Base-by-base conservation (phyloP, 768 basidiomycete genomes). In the Phallus indusiatus region DNA sequence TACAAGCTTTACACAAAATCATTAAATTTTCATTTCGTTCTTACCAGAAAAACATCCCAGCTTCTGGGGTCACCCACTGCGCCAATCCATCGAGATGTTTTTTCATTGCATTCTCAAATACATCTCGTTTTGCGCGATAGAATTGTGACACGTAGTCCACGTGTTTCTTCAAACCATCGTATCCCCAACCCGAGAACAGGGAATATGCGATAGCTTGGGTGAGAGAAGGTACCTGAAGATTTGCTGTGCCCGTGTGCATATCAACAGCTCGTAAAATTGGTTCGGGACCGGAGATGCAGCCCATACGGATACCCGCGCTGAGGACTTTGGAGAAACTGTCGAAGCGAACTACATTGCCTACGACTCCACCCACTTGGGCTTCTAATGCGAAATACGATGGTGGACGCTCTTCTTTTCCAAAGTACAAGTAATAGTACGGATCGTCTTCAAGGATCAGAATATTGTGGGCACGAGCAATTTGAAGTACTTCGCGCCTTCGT, bases 21-120 rank as follows among this genome's bases (percentile, higher is more conserved):
- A 34, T 16, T 18, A 36, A 60, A 53, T 56, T n/a, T n/a, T 62
- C 20, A 65, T 57, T 56, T 66, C 68, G 49, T 67, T 74, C 82
- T 22, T 46, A 85, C 88, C 90, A 94, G 69, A 91, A 84, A 76
- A 95, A 94, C 89, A 94, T 89, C 62, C 90, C 88, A 21, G 88
- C 82, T 64, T 85, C 83, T 9, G 89, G 90, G 0, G 75, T 70
- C 56, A 68, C 73, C 86, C 86, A 88, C 69, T 86, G 82, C 17
- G 84, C 91, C 34, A 94, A 74, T 2, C 84, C 90, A 53, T 75
- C 73, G n/a, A 96, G 80, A 69, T 95, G 81, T 66, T 79, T 81
- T 66, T 80, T 76, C 76, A 93, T 83, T 53, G 87, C 85, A 1
- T 68, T 69, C 69, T 91, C 87, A 69, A 96, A 95, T 20, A 84